These are phyloP conservation scores for Penstemon davidsonii DNA, from an alignment of 257 asterid species.

Conservation along the genomic window DNA sequence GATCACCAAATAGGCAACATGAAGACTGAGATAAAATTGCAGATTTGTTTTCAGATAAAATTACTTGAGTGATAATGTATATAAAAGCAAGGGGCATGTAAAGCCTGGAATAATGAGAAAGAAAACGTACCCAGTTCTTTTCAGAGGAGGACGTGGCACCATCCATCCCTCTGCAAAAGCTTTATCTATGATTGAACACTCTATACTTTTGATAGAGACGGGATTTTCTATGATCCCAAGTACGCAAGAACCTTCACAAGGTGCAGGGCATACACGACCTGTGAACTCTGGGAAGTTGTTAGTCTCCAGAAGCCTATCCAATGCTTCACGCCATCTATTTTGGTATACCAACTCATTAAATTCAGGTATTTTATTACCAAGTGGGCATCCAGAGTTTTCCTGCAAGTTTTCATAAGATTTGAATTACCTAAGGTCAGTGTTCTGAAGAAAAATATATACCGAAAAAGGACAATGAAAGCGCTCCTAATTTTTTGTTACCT, in stretches of 20 bases:
- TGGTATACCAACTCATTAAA: constrained; percentile 97
- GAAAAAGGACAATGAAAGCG: background rate
- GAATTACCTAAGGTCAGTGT: background rate
- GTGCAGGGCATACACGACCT: constrained; percentile 99
- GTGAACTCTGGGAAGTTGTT: constrained; percentile 99
- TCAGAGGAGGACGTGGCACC: constrained; percentile 94
- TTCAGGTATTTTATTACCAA: constrained; percentile 98
- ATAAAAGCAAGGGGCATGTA: background rate
- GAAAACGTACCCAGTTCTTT: constrained; percentile 72
- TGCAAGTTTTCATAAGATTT: constrained; percentile 29
- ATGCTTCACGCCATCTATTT: constrained; percentile 98
- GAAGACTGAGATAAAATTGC: background rate
- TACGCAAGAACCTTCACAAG: constrained; percentile 99
- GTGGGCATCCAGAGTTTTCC: constrained; percentile 99
- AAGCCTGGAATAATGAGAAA: background rate
- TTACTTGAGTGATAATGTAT: background rate
- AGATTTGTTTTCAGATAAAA: background rate
- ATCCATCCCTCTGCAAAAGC: constrained; percentile 98
- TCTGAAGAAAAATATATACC: background rate
- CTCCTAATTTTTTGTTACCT: constrained; percentile 43
- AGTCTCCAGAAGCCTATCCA: constrained; percentile 96
- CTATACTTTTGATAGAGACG: constrained; percentile 88
- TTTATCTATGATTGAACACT: constrained; percentile 94
- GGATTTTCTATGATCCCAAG: constrained; percentile 99
- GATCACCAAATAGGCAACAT: too few relatives aligned